A percentile compares a stretch with the other conserved stretches of the same genome.
Conservation (phyloP, 768 basidiomycete species). For the Tephrocybe sp. region DNA sequence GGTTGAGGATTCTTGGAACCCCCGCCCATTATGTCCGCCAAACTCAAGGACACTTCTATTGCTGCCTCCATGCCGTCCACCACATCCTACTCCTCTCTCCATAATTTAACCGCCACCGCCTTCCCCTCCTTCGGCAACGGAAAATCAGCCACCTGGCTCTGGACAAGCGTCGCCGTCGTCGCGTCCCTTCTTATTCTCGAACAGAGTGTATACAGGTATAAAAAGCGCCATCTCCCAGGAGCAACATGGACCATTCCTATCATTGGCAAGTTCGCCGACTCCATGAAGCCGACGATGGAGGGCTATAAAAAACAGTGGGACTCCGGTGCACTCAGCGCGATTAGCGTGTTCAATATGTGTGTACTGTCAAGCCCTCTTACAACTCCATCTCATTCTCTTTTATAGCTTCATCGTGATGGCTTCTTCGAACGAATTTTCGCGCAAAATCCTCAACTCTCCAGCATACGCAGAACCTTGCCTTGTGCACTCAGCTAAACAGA, state of each 20-base stretch:
- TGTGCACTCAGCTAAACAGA: constrained; percentile 85
- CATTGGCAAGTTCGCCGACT: constrained; percentile 95
- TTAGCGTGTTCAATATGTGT: constrained; percentile 98
- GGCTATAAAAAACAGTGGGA: constrained; percentile 93
- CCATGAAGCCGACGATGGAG: constrained; percentile 88
- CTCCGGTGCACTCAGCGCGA: constrained; percentile 80
- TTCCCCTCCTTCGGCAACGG: constrained; percentile 37
- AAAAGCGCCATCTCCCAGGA: constrained; percentile 89
- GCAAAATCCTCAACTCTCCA: constrained; percentile 96
- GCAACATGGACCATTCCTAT: constrained; percentile 93
- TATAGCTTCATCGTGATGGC: constrained; percentile 97
- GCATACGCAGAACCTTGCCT: constrained; percentile 91
- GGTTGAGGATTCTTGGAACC: constrained; percentile 13
- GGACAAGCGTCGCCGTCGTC: constrained; percentile 69
- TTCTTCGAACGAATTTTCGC: constrained; percentile 87
- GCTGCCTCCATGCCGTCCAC: constrained; percentile 45
- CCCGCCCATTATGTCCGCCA: constrained; percentile 34
- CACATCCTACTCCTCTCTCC: constrained; percentile 36
- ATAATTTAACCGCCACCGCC: constrained; percentile 48
- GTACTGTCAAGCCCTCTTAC: constrained; percentile 23
- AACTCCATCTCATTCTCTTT: not conserved
- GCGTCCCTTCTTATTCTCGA: constrained; percentile 80
- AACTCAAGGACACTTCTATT: constrained; percentile 35
- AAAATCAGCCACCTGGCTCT: constrained; percentile 52
- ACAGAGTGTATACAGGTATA: constrained; percentile 84